A percentile compares a stretch with the other conserved stretches of the same genome.
These are phyloP conservation scores for Candida pseudoglaebosa DNA, from an alignment of 805 yeast genomes.

Conservation along the genomic window DNA sequence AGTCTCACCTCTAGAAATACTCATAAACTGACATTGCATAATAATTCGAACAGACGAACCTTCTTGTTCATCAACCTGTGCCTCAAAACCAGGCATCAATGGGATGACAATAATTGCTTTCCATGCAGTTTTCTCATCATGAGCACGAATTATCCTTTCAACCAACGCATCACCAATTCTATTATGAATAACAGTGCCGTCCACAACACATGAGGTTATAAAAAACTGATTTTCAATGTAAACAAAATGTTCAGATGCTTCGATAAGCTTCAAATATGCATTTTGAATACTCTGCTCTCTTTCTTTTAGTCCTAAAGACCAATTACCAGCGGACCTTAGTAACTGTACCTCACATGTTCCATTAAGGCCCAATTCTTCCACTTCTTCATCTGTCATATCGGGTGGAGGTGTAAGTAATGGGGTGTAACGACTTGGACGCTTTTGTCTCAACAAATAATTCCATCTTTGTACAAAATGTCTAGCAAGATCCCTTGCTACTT, in stretches of 20 bases:
- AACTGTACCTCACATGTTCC: conserved; percentile 94
- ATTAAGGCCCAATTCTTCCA: conserved; percentile 52
- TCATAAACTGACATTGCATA: conserved; percentile 93
- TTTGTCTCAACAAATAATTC: conserved; percentile 90
- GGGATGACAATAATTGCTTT: conserved; percentile 90
- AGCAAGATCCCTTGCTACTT: conserved; percentile 86
- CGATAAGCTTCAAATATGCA: conserved; percentile 88
- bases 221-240: conserved; percentile 96
- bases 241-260: conserved; percentile 86
- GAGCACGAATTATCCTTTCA: conserved; percentile 91
- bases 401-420: conserved; percentile 92
- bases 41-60: conserved; percentile 94
- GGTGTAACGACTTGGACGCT: conserved; percentile 89
- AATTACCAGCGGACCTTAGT: conserved; percentile 80
- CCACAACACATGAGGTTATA: conserved; percentile 81
- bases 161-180: conserved; percentile 95
- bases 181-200: conserved; percentile 80
- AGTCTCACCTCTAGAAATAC: conserved; percentile 84
- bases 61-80: conserved; percentile 88
- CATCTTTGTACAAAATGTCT: conserved; percentile 97
- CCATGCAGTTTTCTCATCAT: conserved; percentile 74
- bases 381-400: conserved; percentile 72
- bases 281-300: conserved; percentile 88
- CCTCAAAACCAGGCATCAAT: conserved; percentile 94
- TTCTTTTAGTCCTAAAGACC: conserved; percentile 88